phyloP scores from a whole-genome alignment of 192 early-diverging fungal genomes.

The Linnemannia schmuckeri region DNA sequence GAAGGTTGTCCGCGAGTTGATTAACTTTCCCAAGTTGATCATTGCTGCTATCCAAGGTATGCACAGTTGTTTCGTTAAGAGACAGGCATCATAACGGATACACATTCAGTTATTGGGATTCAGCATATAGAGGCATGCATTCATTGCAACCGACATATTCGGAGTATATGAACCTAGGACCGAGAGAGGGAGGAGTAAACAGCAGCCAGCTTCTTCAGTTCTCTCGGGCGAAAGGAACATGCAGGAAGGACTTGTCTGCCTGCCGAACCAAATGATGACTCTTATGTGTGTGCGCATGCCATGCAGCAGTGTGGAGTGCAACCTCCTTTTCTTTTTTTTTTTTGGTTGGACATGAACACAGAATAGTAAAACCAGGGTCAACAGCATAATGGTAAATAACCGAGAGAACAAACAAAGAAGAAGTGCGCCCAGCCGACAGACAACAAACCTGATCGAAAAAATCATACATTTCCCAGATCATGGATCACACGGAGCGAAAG shows the following conservation, averaged over 20 bases:
- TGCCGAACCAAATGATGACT: not conserved
- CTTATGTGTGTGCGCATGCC: not conserved
- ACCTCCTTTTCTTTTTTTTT: not conserved
- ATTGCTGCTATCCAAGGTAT: constrained; percentile 79
- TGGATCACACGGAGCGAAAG: not conserved
- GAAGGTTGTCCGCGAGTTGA: constrained; percentile 60
- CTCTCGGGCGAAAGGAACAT: too few relatives aligned
- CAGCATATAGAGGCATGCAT: not conserved
- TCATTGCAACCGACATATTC: not conserved
- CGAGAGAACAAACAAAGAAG: not conserved
- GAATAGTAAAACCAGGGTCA: not conserved
- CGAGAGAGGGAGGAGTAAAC: not conserved
- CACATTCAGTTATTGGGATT: not conserved
- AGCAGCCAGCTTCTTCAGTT: too few relatives aligned
- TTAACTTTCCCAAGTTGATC: constrained; percentile 77
- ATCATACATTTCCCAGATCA: not conserved
- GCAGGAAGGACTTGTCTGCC: not conserved
- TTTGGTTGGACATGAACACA: not conserved
- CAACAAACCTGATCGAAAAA: not conserved
- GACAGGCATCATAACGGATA: too few relatives aligned
- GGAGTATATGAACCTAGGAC: not conserved
- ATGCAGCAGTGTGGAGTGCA: not conserved
- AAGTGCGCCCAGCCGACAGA: constrained; percentile 14
- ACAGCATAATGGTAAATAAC: not conserved
- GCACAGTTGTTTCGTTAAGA: not conserved